These are phyloP conservation scores for Spergularia marina DNA, from an alignment of 148 eudicot species.

Conservation along the genomic window DNA sequence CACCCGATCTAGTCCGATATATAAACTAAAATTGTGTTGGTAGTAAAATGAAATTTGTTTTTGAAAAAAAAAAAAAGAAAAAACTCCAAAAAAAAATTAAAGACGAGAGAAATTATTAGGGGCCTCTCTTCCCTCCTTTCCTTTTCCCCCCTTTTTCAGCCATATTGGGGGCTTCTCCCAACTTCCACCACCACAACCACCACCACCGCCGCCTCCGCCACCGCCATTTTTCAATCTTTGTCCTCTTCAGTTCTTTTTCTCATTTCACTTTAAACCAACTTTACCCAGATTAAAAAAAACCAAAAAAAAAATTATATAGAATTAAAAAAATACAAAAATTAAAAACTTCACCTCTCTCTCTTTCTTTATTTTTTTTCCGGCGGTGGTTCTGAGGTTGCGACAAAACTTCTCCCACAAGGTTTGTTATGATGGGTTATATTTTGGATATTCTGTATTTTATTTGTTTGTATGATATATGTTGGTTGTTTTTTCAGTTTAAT, in stretches of 20 bases:
- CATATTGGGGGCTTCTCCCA: background rate
- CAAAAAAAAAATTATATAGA: background rate
- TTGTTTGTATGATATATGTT: background rate
- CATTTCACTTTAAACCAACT: slow-evolving; percentile 1
- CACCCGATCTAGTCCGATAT: too few species aligned
- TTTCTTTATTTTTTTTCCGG: background rate
- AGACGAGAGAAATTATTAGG: slow-evolving; percentile 3
- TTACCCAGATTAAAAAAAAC: background rate
- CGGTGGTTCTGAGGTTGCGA: background rate
- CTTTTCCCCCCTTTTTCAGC: slow-evolving; percentile 6
- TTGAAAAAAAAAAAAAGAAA: background rate
- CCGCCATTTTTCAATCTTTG: background rate
- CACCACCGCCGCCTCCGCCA: background rate
- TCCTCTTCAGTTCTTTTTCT: background rate
- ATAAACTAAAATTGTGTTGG: too few species aligned
- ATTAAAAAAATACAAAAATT: background rate
- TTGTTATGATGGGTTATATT: background rate
- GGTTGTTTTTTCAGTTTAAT: slow-evolving; percentile 10
- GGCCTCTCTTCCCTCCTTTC: background rate
- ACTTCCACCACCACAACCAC: slow-evolving; percentile 2
- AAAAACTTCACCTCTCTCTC: background rate
- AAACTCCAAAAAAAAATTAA: background rate
- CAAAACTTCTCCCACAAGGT: slow-evolving; percentile 11
- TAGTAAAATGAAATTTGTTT: background rate
- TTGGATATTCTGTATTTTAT: background rate